phyloP scores from a whole-genome alignment of 1,284 basidiomycete genomes.

The Filobasidium uniguttulatum region DNA sequence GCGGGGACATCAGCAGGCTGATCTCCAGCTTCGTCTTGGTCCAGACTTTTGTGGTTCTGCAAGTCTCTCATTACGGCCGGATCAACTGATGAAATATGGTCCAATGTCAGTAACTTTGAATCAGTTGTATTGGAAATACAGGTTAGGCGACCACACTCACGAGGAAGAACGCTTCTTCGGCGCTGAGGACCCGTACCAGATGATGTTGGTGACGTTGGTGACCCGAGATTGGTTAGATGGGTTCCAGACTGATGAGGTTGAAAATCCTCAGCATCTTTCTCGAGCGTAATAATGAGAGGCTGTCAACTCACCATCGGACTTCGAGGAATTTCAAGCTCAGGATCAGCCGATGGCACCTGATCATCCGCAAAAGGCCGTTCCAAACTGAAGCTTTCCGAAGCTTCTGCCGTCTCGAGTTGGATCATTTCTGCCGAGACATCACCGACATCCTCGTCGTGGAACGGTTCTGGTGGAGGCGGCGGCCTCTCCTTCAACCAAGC shows the following conservation, averaged over 20 bases:
- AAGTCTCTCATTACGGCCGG: slow-evolving; percentile 74
- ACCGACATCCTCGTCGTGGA: slow-evolving; percentile 67
- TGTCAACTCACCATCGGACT: not conserved
- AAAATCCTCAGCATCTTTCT: not conserved
- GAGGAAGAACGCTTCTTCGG: slow-evolving; percentile 71
- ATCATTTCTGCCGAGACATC: slow-evolving; percentile 69
- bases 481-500: slow-evolving; percentile 56
- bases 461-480: slow-evolving; percentile 50
- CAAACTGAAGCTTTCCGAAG: slow-evolving; percentile 47
- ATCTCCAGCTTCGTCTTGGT: slow-evolving; percentile 1
- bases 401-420: slow-evolving; percentile 48
- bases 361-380: slow-evolving; percentile 66
- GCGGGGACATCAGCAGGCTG: too few relatives aligned
- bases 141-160: slow-evolving; percentile 38
- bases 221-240: slow-evolving; percentile 10
- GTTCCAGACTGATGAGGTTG: slow-evolving; percentile 15
- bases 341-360: slow-evolving; percentile 75
- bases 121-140: slow-evolving; percentile 12
- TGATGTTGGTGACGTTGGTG: too few relatives aligned
- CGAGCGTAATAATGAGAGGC: too few relatives aligned
- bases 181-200: too few relatives aligned
- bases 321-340: slow-evolving; percentile 47
- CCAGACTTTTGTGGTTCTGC: slow-evolving; percentile 26
- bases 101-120: slow-evolving; percentile 21
- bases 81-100: slow-evolving; percentile 49